phyloP scores from a whole-genome alignment of 192 early-diverging fungal genomes.

The Coemansia sp. region DNA sequence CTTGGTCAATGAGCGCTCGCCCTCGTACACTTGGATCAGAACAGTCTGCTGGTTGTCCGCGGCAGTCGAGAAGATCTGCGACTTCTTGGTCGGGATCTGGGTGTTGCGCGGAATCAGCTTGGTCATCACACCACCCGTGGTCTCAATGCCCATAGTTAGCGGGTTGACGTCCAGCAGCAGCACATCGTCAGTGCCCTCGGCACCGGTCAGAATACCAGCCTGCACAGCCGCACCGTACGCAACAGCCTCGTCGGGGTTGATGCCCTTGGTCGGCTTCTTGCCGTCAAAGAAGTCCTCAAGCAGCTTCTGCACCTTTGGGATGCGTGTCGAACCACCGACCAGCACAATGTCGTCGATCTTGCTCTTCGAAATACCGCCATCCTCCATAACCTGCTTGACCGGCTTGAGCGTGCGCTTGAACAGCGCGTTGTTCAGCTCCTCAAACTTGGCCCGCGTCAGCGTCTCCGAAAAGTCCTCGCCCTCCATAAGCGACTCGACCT shows the following conservation, averaged over 20 bases:
- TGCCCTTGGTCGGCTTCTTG: constrained; percentile 94
- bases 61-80: constrained; percentile 97
- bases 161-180: constrained; percentile 94
- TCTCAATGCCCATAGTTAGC: constrained; percentile 96
- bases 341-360: constrained; percentile 96
- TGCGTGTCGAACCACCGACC: constrained; percentile 98
- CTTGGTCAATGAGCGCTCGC: constrained; percentile 95
- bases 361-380: constrained; percentile 78
- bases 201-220: constrained; percentile 85
- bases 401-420: constrained; percentile 94
- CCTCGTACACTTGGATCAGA: constrained; percentile 96
- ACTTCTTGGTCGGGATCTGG: constrained; percentile 94
- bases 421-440: constrained; percentile 89
- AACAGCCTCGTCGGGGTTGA: constrained; percentile 99
- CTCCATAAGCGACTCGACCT: constrained; percentile 89
- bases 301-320: constrained; percentile 93
- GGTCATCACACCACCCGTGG: constrained; percentile 96
- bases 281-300: constrained; percentile 94
- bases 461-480: constrained; percentile 91
- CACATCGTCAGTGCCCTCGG: constrained; percentile 62
- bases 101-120: constrained; percentile 93
- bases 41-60: constrained; percentile 96
- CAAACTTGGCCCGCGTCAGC: constrained; percentile 95
- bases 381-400: constrained; percentile 91
- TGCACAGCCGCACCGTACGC: constrained; percentile 98